phyloP scores from a whole-genome alignment of 768 basidiomycete species.

The Hebeloma cylindrosporum region DNA sequence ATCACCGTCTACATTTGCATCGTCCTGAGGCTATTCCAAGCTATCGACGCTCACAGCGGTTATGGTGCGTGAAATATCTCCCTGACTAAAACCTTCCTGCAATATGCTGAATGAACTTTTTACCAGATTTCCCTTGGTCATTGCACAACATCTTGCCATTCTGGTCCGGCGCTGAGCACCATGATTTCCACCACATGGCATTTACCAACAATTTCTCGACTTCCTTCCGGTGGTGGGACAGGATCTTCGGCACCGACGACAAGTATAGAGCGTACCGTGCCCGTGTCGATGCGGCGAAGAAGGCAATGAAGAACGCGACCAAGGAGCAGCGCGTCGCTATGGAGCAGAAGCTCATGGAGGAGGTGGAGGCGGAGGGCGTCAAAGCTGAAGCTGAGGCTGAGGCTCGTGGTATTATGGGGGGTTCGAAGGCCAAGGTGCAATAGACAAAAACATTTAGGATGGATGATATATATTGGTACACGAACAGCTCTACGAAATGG shows the following conservation, averaged over 20 bases:
- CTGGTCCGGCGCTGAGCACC: conserved; percentile 97
- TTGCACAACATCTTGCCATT: conserved; percentile 89
- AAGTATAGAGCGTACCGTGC: conserved; percentile 84
- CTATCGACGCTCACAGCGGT: conserved; percentile 95
- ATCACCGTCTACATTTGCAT: conserved; percentile 95
- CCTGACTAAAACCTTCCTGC: neutral
- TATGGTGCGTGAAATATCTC: conserved; percentile 73
- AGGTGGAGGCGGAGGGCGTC: conserved; percentile 74
- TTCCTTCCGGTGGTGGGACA: conserved; percentile 93
- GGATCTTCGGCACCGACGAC: conserved; percentile 84
- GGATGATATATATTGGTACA: neutral
- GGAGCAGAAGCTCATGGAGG: conserved; percentile 62
- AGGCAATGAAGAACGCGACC: conserved; percentile 49
- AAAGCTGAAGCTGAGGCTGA: conserved; percentile 63
- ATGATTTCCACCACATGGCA: conserved; percentile 98
- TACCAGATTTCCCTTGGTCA: conserved; percentile 94
- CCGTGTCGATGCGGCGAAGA: conserved; percentile 63
- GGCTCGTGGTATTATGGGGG: conserved; percentile 23
- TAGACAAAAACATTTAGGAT: conserved; percentile 5
- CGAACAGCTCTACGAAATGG: too few relatives aligned
- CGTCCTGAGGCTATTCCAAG: conserved; percentile 91
- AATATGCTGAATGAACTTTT: conserved; percentile 2
- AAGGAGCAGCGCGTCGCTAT: conserved; percentile 52
- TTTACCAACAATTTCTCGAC: conserved; percentile 94
- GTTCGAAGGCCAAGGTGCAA: conserved; percentile 35